Percentiles rank a stretch among this genome's conserved stretches.
These are phyloP conservation scores for Fusarium domesticum DNA, from an alignment of 2,329 filamentous ascomycete genomes.

Conservation along the genomic window DNA sequence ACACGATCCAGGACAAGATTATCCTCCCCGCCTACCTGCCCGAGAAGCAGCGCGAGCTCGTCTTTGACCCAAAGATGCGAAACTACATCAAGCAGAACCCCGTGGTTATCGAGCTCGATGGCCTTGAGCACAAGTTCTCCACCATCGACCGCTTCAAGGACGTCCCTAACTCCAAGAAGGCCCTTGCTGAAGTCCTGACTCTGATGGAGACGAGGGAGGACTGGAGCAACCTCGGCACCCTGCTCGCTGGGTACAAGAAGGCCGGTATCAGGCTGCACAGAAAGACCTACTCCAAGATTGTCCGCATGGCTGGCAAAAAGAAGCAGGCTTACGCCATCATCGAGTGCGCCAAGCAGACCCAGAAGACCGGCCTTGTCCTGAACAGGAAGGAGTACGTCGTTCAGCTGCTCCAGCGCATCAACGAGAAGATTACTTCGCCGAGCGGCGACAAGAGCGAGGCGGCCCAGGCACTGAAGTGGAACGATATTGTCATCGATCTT, in stretches of 20 bases:
- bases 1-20: conserved; percentile 53
- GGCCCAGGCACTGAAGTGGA: conserved; percentile 44
- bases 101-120: conserved; percentile 57
- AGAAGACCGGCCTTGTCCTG: conserved; percentile 46
- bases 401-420: conserved; percentile 29
- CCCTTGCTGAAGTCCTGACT: conserved; percentile 38
- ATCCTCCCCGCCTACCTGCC: conserved; percentile 61
- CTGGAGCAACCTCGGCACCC: conserved; percentile 50
- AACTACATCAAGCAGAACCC: conserved; percentile 52
- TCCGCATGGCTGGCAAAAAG: conserved; percentile 40
- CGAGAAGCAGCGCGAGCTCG: conserved; percentile 48
- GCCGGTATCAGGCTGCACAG: conserved; percentile 39
- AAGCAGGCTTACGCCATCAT: conserved; percentile 47
- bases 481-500: conserved; percentile 48
- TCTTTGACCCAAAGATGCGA: conserved; percentile 48
- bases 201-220: conserved; percentile 49
- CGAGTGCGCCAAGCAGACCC: conserved; percentile 47
- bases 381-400: conserved; percentile 39
- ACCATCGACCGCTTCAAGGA: conserved; percentile 43
- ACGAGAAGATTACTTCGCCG: conserved; percentile 37
- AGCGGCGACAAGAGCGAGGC: conserved; percentile 32
- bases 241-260: conserved; percentile 50
- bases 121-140: conserved; percentile 51
- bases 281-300: conserved; percentile 38
- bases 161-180: conserved; percentile 42